Evolutionary conservation across 148 eudicot genomes (phyloP), one percentile per base, ranked within the genome.

Genomic region (Cornus florida): DNA sequence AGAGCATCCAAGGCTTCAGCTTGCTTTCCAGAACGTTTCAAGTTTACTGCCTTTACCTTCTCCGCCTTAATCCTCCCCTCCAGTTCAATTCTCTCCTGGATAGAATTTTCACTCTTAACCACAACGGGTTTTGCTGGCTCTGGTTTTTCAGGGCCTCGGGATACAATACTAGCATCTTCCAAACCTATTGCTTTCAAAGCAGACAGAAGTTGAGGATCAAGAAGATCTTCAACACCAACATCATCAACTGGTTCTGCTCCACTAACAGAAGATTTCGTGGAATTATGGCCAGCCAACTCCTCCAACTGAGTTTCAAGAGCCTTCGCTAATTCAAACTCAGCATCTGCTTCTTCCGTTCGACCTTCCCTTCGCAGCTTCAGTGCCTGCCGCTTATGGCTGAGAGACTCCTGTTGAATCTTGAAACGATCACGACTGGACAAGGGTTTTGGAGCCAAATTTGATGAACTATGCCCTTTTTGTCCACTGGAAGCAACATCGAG

Each of bases 341-440:
- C 86, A 24, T 95, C 97, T 59, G 99, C 97, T 87, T 95, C 99
- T 77, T 87, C 95, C 31, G 86, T 83, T 78, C 79, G 86, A 74
- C 99, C 99, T 89, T 95, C 99, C 81, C 93, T 90, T 72, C 97
- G 88, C 43, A 95, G 83, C 89, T 92, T 95, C 64, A 91, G 77
- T 67, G 95, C 97, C 76, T 80, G 86, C 69, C 99, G 83, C 89
- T 95, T 95, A 85, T 89, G 97, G 68, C 80, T 72, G 43, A 95
- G 94, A 35, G 95, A 95, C 81, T 93, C 94, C 66, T 94, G 85
- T 73, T 95, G 99, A 69, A 95, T 70, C 71, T 95, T 95, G 67
- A 90, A 90, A 62, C 97, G 87, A 3, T 95, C 97, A 19, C 86
- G 82, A 72, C 94, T 83, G 4, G 93, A 89, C 84, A 88, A 43